Conservation (phyloP, 2,329 filamentous ascomycete genomes). For the Endoconidiophora laricicola region DNA sequence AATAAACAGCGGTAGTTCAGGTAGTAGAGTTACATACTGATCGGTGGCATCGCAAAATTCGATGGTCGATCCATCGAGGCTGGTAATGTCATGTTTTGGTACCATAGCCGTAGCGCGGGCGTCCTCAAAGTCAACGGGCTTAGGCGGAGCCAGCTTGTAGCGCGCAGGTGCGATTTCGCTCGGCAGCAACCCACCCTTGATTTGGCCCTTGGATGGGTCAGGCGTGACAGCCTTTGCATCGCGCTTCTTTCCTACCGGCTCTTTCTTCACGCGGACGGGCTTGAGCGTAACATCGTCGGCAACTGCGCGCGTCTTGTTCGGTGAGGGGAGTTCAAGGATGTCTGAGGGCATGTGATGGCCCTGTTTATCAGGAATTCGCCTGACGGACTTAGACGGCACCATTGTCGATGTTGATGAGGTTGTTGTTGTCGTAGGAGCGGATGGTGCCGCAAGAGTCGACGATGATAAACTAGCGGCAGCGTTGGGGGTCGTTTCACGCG, state of each 20-base stretch:
- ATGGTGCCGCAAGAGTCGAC: too few relatives aligned
- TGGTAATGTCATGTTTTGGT: conserved; percentile 35
- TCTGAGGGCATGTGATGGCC: not conserved
- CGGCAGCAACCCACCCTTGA: conserved; percentile 23
- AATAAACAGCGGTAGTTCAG: not conserved
- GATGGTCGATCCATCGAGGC: conserved; percentile 32
- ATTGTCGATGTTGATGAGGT: too few relatives aligned
- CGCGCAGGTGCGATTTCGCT: conserved; percentile 36
- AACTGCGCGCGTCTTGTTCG: conserved; percentile 20
- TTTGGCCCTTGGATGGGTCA: conserved; percentile 27
- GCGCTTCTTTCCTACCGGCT: conserved; percentile 46
- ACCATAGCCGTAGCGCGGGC: conserved; percentile 40
- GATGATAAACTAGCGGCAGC: not conserved
- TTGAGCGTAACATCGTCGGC: conserved; percentile 33
- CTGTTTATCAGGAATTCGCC: not conserved
- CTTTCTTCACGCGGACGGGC: conserved; percentile 41
- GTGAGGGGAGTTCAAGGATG: too few relatives aligned
- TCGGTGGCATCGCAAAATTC: conserved; percentile 48
- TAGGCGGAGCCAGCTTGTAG: conserved; percentile 49
- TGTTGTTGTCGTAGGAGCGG: too few relatives aligned
- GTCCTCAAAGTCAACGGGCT: conserved; percentile 42
- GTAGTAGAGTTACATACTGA: conserved; percentile 31
- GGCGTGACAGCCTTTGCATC: conserved; percentile 39
- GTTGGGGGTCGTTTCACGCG: conserved; percentile 5
- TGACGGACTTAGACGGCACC: too few relatives aligned